Base-by-base conservation (phyloP, 345 rosid genomes). In the Lumnitzera racemosa region DNA sequence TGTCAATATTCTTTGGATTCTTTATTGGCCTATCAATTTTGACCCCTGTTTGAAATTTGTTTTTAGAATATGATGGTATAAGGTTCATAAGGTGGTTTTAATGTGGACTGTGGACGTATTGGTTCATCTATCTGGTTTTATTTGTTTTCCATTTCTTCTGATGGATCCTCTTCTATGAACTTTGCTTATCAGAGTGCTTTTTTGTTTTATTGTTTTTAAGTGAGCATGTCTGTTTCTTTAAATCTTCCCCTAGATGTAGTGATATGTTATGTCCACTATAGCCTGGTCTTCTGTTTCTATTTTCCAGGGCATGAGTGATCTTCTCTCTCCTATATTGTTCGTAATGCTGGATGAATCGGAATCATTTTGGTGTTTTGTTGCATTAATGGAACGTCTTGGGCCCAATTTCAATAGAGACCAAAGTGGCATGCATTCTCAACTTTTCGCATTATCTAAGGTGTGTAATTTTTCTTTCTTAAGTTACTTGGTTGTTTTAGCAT, bases 361-460 rank as follows among this genome's bases (percentile, higher is more conserved):
- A 74, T 67, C 99, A 43, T 95, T 95, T 81, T 95, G 99, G 99
- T 88, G 97, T 80, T 88, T 95, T 71, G 95, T 86, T 67, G 80
- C 90, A 20, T 58, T 90, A 72, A 88, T 95, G 98, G 96, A 88
- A 76, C 86, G 91, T n/a, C 91, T 95, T 68, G 99, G 96, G 53
- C 96, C 99, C 72, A 95, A 95, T 74, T 95, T 90, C 57, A 95
- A 95, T 65, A 90, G 96, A 47, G 99, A 95, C 68, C 96, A 95
- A 68, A 95, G 72, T 73, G 99, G 99, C 72, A 88, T 95, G 99
- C 99, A 86, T 72, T 67, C 96, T 66, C 99, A 95, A 67, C 99
- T 95, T 55, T 86, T 86, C 83, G 97, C 99, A 63, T 63, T 90
- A 61, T 80, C 95, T 31, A 95, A 95, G 99, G 99, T 94, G 50